Percentiles rank a stretch among this genome's conserved stretches.
Evolutionary conservation across 257 asterid genomes (phyloP).

Genomic region (Nicotiana paniculata): DNA sequence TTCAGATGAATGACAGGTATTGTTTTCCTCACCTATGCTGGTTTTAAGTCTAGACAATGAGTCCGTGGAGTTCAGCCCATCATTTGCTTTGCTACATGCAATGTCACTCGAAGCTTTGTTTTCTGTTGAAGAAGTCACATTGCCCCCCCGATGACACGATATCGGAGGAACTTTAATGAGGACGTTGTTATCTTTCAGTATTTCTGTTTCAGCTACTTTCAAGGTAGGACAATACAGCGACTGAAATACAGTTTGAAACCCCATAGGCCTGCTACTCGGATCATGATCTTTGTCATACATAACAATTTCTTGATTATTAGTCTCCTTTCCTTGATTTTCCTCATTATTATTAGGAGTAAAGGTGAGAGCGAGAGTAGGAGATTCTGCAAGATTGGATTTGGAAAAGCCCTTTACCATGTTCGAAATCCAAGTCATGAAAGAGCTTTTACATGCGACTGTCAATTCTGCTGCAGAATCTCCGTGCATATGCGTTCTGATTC

Average conservation of each 20-base stretch:
- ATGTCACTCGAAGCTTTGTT: constrained; percentile 16
- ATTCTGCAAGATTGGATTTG: constrained; percentile 22
- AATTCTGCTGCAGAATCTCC: constrained; percentile 28
- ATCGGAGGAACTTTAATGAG: constrained; percentile 10
- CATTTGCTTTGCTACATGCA: constrained; percentile 3
- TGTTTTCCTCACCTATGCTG: constrained; percentile 9
- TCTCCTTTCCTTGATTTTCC: constrained; percentile 11
- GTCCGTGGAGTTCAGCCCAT: constrained; percentile 14
- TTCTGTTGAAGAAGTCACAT: constrained; percentile 15
- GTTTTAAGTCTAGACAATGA: constrained; percentile 14
- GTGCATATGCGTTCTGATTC: constrained; percentile 30
- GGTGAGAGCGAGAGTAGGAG: constrained; percentile 21
- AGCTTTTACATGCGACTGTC: constrained; percentile 27
- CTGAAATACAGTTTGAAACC: constrained; percentile 45
- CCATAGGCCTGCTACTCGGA: constrained; percentile 21
- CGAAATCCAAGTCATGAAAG: constrained; percentile 73
- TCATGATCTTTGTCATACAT: constrained; percentile 17
- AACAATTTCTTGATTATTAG: constrained; percentile 18
- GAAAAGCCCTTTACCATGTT: constrained; percentile 63
- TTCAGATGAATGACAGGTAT: constrained; percentile 15
- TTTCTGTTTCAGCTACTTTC: constrained; percentile 17
- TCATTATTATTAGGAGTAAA: constrained; percentile 20
- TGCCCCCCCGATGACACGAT: constrained; percentile 7
- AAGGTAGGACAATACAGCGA: constrained; percentile 33
- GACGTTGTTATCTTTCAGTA: constrained; percentile 20